Base-by-base conservation (phyloP, 345 rosid species). In the Orychophragmus violaceus region DNA sequence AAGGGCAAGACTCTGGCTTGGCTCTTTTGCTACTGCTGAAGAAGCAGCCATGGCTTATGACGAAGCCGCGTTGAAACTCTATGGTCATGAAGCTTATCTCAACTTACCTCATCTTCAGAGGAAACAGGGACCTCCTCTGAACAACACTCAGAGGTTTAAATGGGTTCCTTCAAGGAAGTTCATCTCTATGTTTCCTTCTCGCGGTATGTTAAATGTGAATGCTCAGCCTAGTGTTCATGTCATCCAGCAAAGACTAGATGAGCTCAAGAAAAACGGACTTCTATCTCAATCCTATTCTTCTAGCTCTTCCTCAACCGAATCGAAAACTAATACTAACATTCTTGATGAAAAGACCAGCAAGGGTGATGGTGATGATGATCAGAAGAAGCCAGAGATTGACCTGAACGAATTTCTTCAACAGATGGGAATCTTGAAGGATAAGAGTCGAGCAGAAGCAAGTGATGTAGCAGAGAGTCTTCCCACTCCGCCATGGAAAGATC, bases 11-110 rank as follows among this genome's bases (percentile, higher is more conserved):
- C 87, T 94, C 36, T 90, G 96, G 99, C 71, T 87, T 35, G 96
- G 97, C 19, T 88, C 96, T 59, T 91, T 85, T 22, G 79, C 97
- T 23, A 91, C 96, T 0, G 90, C 96, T 11, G 95, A 94, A 76
- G 97, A 91, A 82, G 97, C 97, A 32, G 93, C 95, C 72, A 75
- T 94, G 92, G 99, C 97, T 14, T 94, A 94, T 16, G 96, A 94
- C 67, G 89, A 84, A 60, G 96, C 97, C 1, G 96, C 95, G 0
- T 41, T 83, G 52, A 83, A 81, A 76, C 74, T 90, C 22, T 93
- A 90, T 29, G 99, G 96, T 1, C 89, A 84, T 0, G 90, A 88
- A 1, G 95, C 99, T 24, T 83, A 82, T 68, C 87, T 90, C 63
- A 94, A 90, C 75, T 85, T 94, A 14, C 97, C 99, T 42, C 97